These are phyloP conservation scores for Cicer arietinum DNA, from an alignment of 306 rosid genomes.

Conservation along the genomic window DNA sequence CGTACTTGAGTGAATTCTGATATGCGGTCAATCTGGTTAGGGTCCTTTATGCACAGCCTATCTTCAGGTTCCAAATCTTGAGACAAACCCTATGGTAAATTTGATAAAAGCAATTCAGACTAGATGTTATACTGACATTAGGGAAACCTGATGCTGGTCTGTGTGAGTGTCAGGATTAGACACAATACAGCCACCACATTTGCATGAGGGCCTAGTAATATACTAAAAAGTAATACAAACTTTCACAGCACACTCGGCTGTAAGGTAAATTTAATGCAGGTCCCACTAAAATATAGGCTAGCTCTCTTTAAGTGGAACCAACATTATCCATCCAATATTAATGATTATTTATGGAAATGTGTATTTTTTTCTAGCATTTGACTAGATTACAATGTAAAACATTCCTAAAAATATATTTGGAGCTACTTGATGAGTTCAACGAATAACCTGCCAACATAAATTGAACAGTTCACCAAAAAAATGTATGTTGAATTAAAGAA, in stretches of 20 bases:
- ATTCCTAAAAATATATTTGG: not conserved
- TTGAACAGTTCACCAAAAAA: not conserved
- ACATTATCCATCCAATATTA: too few relatives aligned
- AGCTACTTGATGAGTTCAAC: slow-evolving; percentile 14
- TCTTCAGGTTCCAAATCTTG: slow-evolving; percentile 55
- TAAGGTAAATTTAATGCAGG: too few relatives aligned
- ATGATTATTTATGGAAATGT: too few relatives aligned
- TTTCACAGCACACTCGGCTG: too few relatives aligned
- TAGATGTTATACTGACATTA: slow-evolving; percentile 7
- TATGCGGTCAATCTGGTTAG: slow-evolving; percentile 39
- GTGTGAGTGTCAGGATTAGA: not conserved
- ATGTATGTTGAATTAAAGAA: not conserved
- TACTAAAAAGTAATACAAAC: too few relatives aligned
- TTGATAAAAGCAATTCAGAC: slow-evolving; percentile 27
- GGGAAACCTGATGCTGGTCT: slow-evolving; percentile 15
- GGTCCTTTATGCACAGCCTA: slow-evolving; percentile 46
- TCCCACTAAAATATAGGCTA: too few relatives aligned
- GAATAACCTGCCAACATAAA: slow-evolving; percentile 16
- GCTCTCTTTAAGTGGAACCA: too few relatives aligned
- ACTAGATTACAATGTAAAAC: too few relatives aligned
- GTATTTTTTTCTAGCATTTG: too few relatives aligned
- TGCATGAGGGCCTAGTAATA: not conserved
- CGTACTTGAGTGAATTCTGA: slow-evolving; percentile 57
- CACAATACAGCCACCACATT: slow-evolving; percentile 10
- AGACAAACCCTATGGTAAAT: slow-evolving; percentile 58